phyloP scores from a whole-genome alignment of 768 basidiomycete species.

The Phanerochaete carnosa region DNA sequence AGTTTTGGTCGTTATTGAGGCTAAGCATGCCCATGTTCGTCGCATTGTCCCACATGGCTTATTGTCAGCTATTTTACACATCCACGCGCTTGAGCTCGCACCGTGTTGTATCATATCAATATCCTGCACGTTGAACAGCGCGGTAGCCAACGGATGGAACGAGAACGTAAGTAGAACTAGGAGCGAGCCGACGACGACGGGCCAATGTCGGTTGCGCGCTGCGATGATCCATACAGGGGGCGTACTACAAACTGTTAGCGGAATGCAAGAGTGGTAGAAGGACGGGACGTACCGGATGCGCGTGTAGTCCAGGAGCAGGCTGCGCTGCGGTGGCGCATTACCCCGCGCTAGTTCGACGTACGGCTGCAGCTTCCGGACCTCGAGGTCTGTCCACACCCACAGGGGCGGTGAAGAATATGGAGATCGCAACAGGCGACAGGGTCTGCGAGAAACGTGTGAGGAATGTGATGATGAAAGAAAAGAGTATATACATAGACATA shows the following conservation, averaged over 20 bases:
- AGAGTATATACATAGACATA: slow-evolving; percentile 47
- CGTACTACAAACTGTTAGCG: slow-evolving; percentile 30
- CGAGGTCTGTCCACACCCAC: slow-evolving; percentile 57
- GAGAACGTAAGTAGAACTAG: slow-evolving; percentile 45
- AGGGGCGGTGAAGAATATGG: slow-evolving; percentile 46
- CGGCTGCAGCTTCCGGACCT: slow-evolving; percentile 59
- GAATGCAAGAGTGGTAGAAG: not conserved
- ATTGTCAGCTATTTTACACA: not conserved
- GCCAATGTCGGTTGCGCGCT: slow-evolving; percentile 41
- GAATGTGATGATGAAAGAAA: not conserved
- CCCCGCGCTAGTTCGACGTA: slow-evolving; percentile 58
- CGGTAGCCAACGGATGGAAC: slow-evolving; percentile 52
- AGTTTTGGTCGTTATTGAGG: slow-evolving; percentile 43
- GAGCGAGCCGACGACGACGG: slow-evolving; percentile 46
- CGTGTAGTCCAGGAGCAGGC: slow-evolving; percentile 54
- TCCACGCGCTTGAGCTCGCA: not conserved
- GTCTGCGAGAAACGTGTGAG: slow-evolving; percentile 32
- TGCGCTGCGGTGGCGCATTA: slow-evolving; percentile 48
- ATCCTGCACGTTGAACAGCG: slow-evolving; percentile 45
- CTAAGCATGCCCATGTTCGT: slow-evolving; percentile 37
- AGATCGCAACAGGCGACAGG: slow-evolving; percentile 48
- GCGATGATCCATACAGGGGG: slow-evolving; percentile 46
- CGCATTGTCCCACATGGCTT: slow-evolving; percentile 32
- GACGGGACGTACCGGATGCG: slow-evolving; percentile 38
- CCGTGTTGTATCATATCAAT: slow-evolving; percentile 23